A percentile compares a stretch with the other conserved stretches of the same genome.
These are phyloP conservation scores for Albizia julibrissin DNA, from an alignment of 306 rosid species.

Conservation along the genomic window DNA sequence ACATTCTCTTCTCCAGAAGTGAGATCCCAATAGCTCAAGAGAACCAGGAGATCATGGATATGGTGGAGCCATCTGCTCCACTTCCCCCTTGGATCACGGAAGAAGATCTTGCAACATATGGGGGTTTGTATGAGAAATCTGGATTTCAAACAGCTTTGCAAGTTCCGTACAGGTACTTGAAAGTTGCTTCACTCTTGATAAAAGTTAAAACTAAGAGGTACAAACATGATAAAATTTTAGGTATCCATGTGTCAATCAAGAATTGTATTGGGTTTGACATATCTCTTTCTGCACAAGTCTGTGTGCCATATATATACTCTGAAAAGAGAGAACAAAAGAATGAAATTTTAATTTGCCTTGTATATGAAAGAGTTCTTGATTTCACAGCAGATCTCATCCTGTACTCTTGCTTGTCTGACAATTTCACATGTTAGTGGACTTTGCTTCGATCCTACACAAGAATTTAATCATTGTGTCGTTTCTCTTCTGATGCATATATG, in stretches of 20 bases:
- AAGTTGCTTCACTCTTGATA: background rate
- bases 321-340: background rate
- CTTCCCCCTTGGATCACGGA: constrained; percentile 83
- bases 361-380: background rate
- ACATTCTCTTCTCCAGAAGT: constrained; percentile 75
- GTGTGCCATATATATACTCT: background rate
- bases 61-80: constrained; percentile 71
- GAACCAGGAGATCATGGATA: constrained; percentile 83
- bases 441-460: background rate
- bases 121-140: constrained; percentile 69
- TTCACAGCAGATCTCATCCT: background rate
- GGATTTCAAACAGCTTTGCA: constrained; percentile 72
- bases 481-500: background rate
- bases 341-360: background rate
- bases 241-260: background rate
- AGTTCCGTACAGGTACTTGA: constrained; percentile 71
- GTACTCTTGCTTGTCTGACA: background rate
- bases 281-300: background rate
- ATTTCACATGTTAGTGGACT: background rate
- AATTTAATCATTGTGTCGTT: background rate
- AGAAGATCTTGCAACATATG: constrained; percentile 69
- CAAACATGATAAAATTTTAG: background rate
- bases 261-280: background rate
- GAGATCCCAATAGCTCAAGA: constrained; percentile 76
- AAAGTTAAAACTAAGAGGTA: background rate